Evolutionary conservation across 2,329 filamentous ascomycete species (phyloP).

Genomic region (Fusarium odoratissimum): DNA sequence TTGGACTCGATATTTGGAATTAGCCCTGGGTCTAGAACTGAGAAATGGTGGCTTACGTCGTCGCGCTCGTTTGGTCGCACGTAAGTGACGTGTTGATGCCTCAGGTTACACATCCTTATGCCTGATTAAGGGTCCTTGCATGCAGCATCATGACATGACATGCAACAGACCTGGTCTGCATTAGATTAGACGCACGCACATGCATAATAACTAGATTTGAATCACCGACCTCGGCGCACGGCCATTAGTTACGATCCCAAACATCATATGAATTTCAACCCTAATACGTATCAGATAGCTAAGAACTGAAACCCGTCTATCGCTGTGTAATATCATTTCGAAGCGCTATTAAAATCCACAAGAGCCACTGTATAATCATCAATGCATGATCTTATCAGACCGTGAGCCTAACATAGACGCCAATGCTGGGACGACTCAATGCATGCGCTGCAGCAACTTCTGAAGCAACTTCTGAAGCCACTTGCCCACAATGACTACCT

Average conservation of each 20-base stretch:
- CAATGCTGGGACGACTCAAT: no score
- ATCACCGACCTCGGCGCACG: neutral
- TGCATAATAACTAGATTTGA: neutral
- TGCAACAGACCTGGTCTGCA: neutral
- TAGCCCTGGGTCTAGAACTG: constrained; percentile 15
- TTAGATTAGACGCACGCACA: neutral
- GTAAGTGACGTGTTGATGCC: constrained; percentile 16
- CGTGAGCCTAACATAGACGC: neutral
- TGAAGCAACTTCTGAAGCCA: neutral
- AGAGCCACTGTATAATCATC: neutral
- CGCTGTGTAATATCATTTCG: neutral
- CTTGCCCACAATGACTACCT: neutral
- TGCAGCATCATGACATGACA: neutral
- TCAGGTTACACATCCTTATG: constrained; percentile 12
- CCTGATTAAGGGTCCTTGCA: constrained; percentile 20
- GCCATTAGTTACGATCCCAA: neutral
- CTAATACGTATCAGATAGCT: neutral
- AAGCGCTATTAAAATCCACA: neutral
- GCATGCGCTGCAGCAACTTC: neutral
- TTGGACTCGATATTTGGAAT: neutral
- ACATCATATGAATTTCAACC: neutral
- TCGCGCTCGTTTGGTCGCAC: constrained; percentile 16
- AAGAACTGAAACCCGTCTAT: constrained; percentile 1
- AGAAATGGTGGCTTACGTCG: constrained; percentile 36
- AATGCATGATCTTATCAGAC: neutral